These are phyloP conservation scores for Chaetoscypha palmicola DNA, from an alignment of 2,329 filamentous ascomycete species.

Conservation along the genomic window DNA sequence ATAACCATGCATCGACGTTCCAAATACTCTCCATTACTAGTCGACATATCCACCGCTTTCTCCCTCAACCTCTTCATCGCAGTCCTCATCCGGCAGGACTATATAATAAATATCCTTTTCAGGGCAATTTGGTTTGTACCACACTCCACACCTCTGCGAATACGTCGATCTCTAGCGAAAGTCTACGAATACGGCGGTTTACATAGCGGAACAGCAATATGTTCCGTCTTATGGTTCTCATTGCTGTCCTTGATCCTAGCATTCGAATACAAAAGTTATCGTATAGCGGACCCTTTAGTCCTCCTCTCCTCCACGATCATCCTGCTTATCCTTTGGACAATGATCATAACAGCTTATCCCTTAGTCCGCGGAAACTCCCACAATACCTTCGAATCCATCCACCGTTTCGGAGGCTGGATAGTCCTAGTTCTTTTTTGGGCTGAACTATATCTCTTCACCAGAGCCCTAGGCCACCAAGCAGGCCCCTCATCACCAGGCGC, in stretches of 20 bases:
- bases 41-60: constrained; percentile 21
- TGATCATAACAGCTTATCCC: constrained; percentile 45
- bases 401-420: constrained; percentile 51
- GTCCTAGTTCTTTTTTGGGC: constrained; percentile 44
- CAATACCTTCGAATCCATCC: constrained; percentile 49
- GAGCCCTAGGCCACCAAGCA: constrained; percentile 17
- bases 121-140: constrained; percentile 40
- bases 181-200: constrained; percentile 48
- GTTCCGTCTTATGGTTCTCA: constrained; percentile 42
- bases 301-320: constrained; percentile 26
- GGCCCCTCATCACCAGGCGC: constrained; percentile 28
- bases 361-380: constrained; percentile 42
- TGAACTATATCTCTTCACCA: constrained; percentile 37
- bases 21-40: constrained; percentile 17
- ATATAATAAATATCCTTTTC: constrained; percentile 46
- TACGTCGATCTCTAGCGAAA: constrained; percentile 42
- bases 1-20: constrained; percentile 26
- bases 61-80: constrained; percentile 41
- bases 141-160: constrained; percentile 39
- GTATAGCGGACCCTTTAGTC: constrained; percentile 17
- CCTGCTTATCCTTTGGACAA: constrained; percentile 39
- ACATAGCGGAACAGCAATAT: constrained; percentile 44
- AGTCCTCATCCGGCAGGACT: constrained; percentile 47
- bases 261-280: constrained; percentile 16
- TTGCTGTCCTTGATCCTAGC: constrained; percentile 30